phyloP scores from a whole-genome alignment of 768 basidiomycete species.

The Postia placenta region DNA sequence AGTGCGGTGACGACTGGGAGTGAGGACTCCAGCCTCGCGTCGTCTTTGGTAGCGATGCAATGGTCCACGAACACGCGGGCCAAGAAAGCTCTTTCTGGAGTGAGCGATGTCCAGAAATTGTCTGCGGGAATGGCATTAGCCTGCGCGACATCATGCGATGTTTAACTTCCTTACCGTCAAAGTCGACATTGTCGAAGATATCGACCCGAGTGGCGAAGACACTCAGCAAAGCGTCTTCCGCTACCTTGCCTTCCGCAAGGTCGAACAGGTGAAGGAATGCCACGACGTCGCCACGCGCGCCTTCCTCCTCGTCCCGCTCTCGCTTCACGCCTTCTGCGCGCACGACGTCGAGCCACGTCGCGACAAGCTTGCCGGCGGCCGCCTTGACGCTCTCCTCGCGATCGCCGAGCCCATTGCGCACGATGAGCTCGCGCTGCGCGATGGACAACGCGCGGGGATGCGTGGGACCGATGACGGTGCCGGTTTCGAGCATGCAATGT shows the following conservation, averaged over 20 bases:
- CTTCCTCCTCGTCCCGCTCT: conserved; percentile 29
- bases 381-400: conserved; percentile 67
- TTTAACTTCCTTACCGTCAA: conserved; percentile 60
- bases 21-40: conserved; percentile 54
- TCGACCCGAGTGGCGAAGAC: conserved; percentile 63
- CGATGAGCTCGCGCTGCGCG: conserved; percentile 68
- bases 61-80: conserved; percentile 80
- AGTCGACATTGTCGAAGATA: conserved; percentile 61
- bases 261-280: conserved; percentile 56
- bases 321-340: conserved; percentile 25
- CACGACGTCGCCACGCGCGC: conserved; percentile 33
- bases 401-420: conserved; percentile 82
- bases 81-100: conserved; percentile 74
- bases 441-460: conserved; percentile 65
- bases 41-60: conserved; percentile 57
- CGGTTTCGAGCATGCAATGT: conserved; percentile 27
- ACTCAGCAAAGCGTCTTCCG: conserved; percentile 68
- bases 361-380: conserved; percentile 68
- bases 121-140: conserved; percentile 46
- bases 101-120: conserved; percentile 61
- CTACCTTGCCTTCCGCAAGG: conserved; percentile 49
- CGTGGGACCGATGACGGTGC: conserved; percentile 42
- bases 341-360: conserved; percentile 67
- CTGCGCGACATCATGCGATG: too few relatives aligned
- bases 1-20: conserved; percentile 83